phyloP scores from a whole-genome alignment of 305 asterid genomes.

The Fraxinus dipetala region DNA sequence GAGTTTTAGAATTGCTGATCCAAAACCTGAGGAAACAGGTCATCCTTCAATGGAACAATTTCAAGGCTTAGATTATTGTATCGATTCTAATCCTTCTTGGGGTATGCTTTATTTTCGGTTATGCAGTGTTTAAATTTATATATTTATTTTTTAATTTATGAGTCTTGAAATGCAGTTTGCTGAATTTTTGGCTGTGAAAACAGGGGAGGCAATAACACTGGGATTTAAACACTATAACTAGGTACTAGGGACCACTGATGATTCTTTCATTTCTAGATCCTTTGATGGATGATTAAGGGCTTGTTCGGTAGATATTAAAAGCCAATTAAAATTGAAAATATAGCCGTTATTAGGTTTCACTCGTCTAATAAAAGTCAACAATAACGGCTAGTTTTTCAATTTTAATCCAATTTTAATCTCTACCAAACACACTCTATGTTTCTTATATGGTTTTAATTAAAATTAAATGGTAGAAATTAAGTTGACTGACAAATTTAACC shows the following conservation, averaged over 20 bases:
- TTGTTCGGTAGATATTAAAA: too few species aligned
- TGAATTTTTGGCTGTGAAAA: conserved; percentile 24
- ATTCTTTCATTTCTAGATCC: conserved; percentile 92
- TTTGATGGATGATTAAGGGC: conserved; percentile 45
- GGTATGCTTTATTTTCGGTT: conserved; percentile 37
- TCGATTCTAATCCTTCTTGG: conserved; percentile 98
- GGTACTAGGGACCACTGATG: conserved; percentile 92
- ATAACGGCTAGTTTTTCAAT: too few species aligned
- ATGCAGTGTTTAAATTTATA: neutral
- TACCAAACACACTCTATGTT: too few species aligned
- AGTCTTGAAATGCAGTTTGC: neutral
- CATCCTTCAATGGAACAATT: conserved; percentile 95
- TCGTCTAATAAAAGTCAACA: too few species aligned
- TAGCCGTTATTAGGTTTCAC: too few species aligned
- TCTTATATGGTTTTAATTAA: too few species aligned
- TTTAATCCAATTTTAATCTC: too few species aligned
- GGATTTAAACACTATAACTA: conserved; percentile 91
- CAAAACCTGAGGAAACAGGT: neutral
- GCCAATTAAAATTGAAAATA: too few species aligned
- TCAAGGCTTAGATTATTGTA: conserved; percentile 95
- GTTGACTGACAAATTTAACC: too few species aligned
- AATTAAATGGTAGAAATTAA: too few species aligned
- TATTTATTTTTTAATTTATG: neutral
- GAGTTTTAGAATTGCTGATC: neutral
- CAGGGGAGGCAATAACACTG: conserved; percentile 82